phyloP scores from a whole-genome alignment of 2,329 filamentous ascomycete species.

The Sordariomycetes sp. region DNA sequence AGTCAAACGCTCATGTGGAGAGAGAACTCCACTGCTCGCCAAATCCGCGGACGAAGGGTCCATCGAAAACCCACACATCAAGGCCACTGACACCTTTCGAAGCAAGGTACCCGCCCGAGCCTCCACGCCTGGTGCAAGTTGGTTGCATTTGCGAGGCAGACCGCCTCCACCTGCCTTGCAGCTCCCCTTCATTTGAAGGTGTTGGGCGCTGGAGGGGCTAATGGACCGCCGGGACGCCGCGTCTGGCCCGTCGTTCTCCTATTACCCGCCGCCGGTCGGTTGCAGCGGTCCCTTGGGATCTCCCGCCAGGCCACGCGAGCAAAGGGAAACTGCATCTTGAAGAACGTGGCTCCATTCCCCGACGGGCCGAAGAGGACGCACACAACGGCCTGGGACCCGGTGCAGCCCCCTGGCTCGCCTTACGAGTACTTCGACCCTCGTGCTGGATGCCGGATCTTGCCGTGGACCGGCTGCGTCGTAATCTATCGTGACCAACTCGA shows the following conservation, averaged over 20 bases:
- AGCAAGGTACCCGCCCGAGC: not conserved
- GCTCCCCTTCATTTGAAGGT: too few relatives aligned
- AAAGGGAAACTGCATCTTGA: not conserved
- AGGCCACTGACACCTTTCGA: not conserved
- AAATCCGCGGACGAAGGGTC: not conserved
- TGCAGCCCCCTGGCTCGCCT: not conserved
- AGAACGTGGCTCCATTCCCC: constrained; percentile 4
- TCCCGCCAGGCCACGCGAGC: not conserved
- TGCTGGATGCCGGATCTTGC: not conserved
- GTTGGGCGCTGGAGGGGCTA: too few relatives aligned
- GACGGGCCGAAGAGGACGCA: not conserved
- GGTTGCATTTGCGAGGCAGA: not conserved
- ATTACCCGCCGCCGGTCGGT: not conserved
- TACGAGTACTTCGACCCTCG: not conserved
- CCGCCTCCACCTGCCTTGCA: not conserved
- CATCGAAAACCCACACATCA: not conserved
- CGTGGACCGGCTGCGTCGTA: not conserved
- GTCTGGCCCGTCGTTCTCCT: not conserved
- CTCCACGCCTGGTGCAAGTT: not conserved
- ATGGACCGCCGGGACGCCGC: not conserved
- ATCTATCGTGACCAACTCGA: not conserved
- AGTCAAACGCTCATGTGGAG: not conserved
- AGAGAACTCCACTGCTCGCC: not conserved
- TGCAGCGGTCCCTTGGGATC: not conserved
- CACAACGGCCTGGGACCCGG: not conserved